Percentiles rank a stretch among this genome's conserved stretches.
Conservation (phyloP, 2,329 filamentous ascomycete genomes). For the Epichloe brachyelytri region DNA sequence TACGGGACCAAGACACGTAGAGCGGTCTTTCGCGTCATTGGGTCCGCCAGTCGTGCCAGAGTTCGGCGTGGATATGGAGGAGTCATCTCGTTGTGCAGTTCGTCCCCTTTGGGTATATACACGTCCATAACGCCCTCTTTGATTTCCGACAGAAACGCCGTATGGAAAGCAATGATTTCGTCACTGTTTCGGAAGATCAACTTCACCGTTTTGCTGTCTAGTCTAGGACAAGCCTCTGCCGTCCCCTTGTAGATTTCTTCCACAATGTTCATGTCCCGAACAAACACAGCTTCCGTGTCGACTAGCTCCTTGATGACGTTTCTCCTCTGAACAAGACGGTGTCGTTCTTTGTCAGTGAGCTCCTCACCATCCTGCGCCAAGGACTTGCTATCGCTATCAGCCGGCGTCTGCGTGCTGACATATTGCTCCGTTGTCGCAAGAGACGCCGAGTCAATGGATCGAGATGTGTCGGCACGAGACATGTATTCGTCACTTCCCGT, state of each 20-base stretch:
- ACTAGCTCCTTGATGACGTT: slow-evolving; percentile 84
- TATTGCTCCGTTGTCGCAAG: slow-evolving; percentile 29
- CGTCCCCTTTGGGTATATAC: slow-evolving; percentile 52
- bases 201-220: slow-evolving; percentile 75
- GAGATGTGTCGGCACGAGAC: slow-evolving; percentile 29
- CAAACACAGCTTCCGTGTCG: slow-evolving; percentile 83
- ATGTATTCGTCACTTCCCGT: slow-evolving; percentile 32
- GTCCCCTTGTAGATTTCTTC: slow-evolving; percentile 97
- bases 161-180: slow-evolving; percentile 79
- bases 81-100: slow-evolving; percentile 28
- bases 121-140: slow-evolving; percentile 70
- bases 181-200: slow-evolving; percentile 87
- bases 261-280: slow-evolving; percentile 92
- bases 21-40: slow-evolving; percentile 39
- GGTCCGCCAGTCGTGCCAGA: slow-evolving; percentile 27
- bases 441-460: slow-evolving; percentile 34
- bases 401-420: slow-evolving; percentile 22
- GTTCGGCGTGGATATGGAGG: slow-evolving; percentile 27
- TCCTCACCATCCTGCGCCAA: slow-evolving; percentile 25
- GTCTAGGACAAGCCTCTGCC: slow-evolving; percentile 64
- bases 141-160: slow-evolving; percentile 62
- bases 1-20: slow-evolving; percentile 38
- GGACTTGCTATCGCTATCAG: slow-evolving; percentile 25
- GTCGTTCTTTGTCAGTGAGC: slow-evolving; percentile 42
- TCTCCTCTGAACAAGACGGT: slow-evolving; percentile 65